Conservation (phyloP, 1,284 basidiomycete genomes). For the Trichosporon sp. region DNA sequence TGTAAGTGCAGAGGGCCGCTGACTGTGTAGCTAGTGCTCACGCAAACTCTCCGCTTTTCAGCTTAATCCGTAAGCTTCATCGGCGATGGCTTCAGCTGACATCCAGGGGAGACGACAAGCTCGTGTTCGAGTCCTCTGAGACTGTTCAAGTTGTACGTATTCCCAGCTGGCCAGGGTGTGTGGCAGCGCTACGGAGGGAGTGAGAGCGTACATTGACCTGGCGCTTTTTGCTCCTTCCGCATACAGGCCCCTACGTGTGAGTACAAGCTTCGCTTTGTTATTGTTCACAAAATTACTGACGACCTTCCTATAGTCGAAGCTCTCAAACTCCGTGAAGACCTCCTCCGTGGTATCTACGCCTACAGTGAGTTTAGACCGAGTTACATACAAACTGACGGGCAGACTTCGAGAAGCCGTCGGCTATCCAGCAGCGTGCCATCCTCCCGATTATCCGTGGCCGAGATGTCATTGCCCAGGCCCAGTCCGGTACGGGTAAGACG, state of each 20-base stretch:
- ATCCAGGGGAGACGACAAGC: conserved; percentile 58
- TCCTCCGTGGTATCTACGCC: conserved; percentile 94
- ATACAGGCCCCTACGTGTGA: conserved; percentile 49
- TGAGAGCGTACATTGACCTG: conserved; percentile 43
- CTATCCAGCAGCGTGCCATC: conserved; percentile 97
- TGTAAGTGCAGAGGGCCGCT: conserved; percentile 51
- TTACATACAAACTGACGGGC: neutral
- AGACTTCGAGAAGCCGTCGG: conserved; percentile 99
- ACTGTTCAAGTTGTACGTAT: conserved; percentile 64
- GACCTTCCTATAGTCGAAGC: conserved; percentile 72
- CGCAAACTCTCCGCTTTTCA: conserved; percentile 19
- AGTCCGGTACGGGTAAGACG: conserved; percentile 99
- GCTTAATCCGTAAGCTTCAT: conserved; percentile 40
- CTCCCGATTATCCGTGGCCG: conserved; percentile 89
- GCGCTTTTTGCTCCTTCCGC: conserved; percentile 47
- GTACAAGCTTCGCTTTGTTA: conserved; percentile 15
- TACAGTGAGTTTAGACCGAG: conserved; percentile 72
- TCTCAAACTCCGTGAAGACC: conserved; percentile 88
- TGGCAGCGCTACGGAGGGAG: conserved; percentile 41
- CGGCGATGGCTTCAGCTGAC: neutral
- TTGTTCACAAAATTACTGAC: conserved; percentile 36
- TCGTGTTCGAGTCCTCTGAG: conserved; percentile 97
- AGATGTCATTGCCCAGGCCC: conserved; percentile 97
- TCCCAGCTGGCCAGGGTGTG: conserved; percentile 18
- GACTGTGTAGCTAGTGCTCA: conserved; percentile 33